Base-by-base conservation (phyloP, 2,329 filamentous ascomycete species). In the Talaromyces sp. region DNA sequence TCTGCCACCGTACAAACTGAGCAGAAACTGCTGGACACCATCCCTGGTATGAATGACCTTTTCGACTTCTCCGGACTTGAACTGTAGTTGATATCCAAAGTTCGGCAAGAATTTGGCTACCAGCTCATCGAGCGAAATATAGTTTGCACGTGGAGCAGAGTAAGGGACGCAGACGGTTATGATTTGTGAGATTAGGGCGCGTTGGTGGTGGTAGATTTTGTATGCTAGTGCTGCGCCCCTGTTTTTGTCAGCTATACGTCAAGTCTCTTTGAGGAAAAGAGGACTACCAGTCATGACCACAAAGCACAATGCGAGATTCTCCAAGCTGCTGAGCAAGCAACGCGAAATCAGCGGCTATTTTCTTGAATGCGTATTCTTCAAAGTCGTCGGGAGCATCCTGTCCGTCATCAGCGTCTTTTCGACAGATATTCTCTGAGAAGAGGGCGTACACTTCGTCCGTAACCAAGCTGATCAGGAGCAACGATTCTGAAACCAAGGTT, bases 101-200 rank as follows among this genome's bases (percentile, higher is more conserved):
- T 90, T 90, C 50, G 89, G 87, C 47, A 91, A 70, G 22, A 75
- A 72, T 63, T 82, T 73, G 69, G 81, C 81, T 52, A 90, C 85
- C 33, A 90, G 68, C n/a, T 85, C 78, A 71, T 89, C 85, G 1
- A 89, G 80, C 1, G 87, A 80, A 16, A 85, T 68, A 73, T 81
- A 91, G 24, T 74, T 76, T 62, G 75, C 80, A 66, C 71, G 70
- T 0, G 90, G 89, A 2, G 86, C 77, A 3, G 73, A 72, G 75
- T 89, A 96, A 0, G 93, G 91, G 33, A 92, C 93, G 79, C 91
- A 95, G 67, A 97, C 81, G 69, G 86, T 86, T 80, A 97, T 94
- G 67, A 97, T 82, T 71, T 88, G 89, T 45, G 84, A 85, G 68
- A 97, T 82, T 13, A 96, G 82, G 47, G 88, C 79, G 0, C 91